A percentile compares a stretch with the other conserved stretches of the same genome.
Conservation (phyloP, 208 protist genomes). For the Acanthamoeba sp. region DNA sequence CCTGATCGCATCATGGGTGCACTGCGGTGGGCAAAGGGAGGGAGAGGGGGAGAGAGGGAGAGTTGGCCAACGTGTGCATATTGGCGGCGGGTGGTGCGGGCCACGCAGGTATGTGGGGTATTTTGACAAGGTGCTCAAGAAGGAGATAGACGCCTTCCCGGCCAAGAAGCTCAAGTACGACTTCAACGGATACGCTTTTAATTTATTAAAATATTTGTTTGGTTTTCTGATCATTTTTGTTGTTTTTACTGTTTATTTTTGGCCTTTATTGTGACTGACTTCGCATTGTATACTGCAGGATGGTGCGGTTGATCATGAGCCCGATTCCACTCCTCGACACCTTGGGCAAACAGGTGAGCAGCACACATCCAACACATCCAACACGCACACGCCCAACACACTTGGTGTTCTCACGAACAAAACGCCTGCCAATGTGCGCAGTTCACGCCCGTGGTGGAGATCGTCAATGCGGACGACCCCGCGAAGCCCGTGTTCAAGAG, state of each 20-base stretch:
- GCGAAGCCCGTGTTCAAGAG: neutral
- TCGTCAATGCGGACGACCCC: neutral
- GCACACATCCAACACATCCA: neutral
- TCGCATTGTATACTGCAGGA: neutral
- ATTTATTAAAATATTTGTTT: neutral
- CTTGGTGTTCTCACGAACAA: neutral
- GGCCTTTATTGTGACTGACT: neutral
- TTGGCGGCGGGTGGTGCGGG: neutral
- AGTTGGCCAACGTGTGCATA: neutral
- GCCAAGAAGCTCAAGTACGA: slow-evolving; percentile 50
- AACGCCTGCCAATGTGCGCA: neutral
- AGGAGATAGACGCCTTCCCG: slow-evolving; percentile 45
- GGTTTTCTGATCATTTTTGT: neutral
- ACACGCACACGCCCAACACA: neutral
- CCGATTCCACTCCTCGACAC: slow-evolving; percentile 32
- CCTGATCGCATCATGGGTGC: no score
- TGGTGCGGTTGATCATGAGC: slow-evolving; percentile 20
- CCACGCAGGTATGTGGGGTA: slow-evolving; percentile 1
- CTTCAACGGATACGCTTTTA: no score
- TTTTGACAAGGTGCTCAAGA: slow-evolving; percentile 14
- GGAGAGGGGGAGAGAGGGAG: no score
- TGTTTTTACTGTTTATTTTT: neutral
- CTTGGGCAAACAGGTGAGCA: neutral
- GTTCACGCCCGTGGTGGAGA: slow-evolving; percentile 40
- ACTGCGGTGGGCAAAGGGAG: no score